Conservation (phyloP, 805 yeast genomes). For the Suhomyces sp. region DNA sequence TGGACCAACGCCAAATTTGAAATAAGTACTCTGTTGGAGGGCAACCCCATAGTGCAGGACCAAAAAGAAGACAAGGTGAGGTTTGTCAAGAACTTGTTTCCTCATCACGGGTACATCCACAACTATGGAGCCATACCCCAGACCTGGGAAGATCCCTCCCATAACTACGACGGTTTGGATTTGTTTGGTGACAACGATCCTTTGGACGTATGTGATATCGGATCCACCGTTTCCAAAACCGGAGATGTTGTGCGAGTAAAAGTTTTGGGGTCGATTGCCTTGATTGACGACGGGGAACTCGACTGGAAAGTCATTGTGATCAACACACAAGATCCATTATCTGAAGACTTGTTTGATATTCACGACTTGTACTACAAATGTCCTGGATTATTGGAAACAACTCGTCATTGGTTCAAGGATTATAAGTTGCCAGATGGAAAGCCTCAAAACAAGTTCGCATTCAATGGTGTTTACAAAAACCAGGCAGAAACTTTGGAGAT, state of each 20-base stretch:
- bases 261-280: conserved; percentile 90
- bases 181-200: conserved; percentile 90
- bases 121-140: conserved; percentile 89
- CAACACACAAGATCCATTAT: conserved; percentile 80
- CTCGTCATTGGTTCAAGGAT: conserved; percentile 97
- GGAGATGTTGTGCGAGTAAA: conserved; percentile 86
- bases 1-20: conserved; percentile 87
- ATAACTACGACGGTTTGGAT: conserved; percentile 44
- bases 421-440: conserved; percentile 98
- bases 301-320: conserved; percentile 93
- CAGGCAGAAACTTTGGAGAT: conserved; percentile 83
- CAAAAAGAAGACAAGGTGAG: conserved; percentile 70
- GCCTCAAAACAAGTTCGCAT: conserved; percentile 95
- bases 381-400: conserved; percentile 91
- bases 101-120: conserved; percentile 80
- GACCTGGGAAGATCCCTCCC: conserved; percentile 96
- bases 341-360: conserved; percentile 80
- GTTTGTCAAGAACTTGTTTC: conserved; percentile 76
- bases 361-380: conserved; percentile 86
- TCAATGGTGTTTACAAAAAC: conserved; percentile 88
- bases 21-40: conserved; percentile 52
- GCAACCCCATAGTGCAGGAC: conserved; percentile 83
- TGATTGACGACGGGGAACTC: conserved; percentile 88
- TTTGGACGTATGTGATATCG: conserved; percentile 89
- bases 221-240: conserved; percentile 59